Conservation (phyloP, 306 rosid species). For the Trichosanthes truncata region DNA sequence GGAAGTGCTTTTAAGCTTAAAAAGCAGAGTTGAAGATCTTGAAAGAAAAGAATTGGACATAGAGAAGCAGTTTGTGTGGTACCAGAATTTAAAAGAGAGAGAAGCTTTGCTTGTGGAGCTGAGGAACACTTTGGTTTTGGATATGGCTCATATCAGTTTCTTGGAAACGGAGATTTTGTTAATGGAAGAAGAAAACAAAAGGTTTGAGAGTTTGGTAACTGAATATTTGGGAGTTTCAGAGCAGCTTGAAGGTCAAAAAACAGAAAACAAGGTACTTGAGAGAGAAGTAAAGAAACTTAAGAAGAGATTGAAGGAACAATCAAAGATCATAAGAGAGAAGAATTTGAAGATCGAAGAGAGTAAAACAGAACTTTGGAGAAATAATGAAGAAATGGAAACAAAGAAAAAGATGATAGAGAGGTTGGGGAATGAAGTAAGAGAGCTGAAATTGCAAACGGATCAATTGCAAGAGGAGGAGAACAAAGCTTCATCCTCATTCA, state of each 20-base stretch:
- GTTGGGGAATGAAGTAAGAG: slow-evolving; percentile 39
- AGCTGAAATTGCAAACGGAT: slow-evolving; percentile 28
- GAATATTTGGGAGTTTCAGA: slow-evolving; percentile 29
- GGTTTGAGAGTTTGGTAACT: slow-evolving; percentile 25
- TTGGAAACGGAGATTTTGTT: slow-evolving; percentile 41
- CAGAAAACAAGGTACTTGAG: slow-evolving; percentile 35
- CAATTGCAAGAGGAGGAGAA: slow-evolving; percentile 38
- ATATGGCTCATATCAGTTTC: slow-evolving; percentile 35
- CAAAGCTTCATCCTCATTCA: slow-evolving; percentile 11
- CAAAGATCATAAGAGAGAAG: slow-evolving; percentile 27
- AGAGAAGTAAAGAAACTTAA: slow-evolving; percentile 33
- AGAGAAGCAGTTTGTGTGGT: slow-evolving; percentile 30
- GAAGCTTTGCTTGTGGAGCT: slow-evolving; percentile 37
- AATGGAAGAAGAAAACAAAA: slow-evolving; percentile 32
- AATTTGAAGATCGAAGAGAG: slow-evolving; percentile 33
- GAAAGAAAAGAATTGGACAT: slow-evolving; percentile 41
- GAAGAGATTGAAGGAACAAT: slow-evolving; percentile 35
- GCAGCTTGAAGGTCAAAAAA: slow-evolving; percentile 36
- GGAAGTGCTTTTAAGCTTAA: slow-evolving; percentile 31
- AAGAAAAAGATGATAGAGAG: slow-evolving; percentile 20
- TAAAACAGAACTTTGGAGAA: slow-evolving; percentile 37
- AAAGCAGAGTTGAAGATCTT: slow-evolving; percentile 35
- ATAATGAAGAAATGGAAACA: slow-evolving; percentile 26
- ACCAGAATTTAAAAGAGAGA: slow-evolving; percentile 47
- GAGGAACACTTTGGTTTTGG: slow-evolving; percentile 30